These are phyloP conservation scores for Clavispora santaluciae DNA, from an alignment of 805 yeast species.

Conservation along the genomic window DNA sequence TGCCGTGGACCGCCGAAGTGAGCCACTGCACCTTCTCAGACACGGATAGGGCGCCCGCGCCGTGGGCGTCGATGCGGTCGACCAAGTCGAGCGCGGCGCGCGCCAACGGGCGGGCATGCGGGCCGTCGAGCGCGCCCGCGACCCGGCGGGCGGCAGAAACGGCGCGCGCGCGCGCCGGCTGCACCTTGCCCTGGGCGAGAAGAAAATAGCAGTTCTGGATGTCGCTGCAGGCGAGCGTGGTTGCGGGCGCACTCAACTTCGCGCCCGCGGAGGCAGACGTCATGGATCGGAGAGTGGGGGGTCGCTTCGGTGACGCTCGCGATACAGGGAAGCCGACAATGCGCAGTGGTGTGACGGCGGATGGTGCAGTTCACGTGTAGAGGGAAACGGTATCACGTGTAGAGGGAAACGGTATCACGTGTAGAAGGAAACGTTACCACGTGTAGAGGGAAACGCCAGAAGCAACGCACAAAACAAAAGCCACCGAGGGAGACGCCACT, in stretches of 20 bases:
- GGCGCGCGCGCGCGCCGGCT: constrained; percentile 3
- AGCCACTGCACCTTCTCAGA: constrained; percentile 15
- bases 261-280: no score
- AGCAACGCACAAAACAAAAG: no score
- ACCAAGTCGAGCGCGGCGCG: constrained; percentile 7
- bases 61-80: constrained; percentile 5
- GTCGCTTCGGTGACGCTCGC: no score
- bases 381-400: not conserved
- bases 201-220: constrained; percentile 11
- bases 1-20: constrained; percentile 11
- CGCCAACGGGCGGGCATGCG: constrained; percentile 5
- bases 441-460: not conserved
- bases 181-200: constrained; percentile 7
- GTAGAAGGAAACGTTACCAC: not conserved
- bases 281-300: no score
- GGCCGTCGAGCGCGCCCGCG: not conserved
- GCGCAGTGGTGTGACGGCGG: no score
- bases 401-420: not conserved
- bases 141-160: not conserved
- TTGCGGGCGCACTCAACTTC: no score
- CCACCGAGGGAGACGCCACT: no score
- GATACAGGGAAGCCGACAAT: no score
- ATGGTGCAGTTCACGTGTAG: not conserved
- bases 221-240: constrained; percentile 1
- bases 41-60: constrained; percentile 9